Percentiles rank a stretch among this genome's conserved stretches.
These are phyloP conservation scores for Clarireedia hainanense DNA, from an alignment of 2,329 filamentous ascomycete species.

Conservation along the genomic window DNA sequence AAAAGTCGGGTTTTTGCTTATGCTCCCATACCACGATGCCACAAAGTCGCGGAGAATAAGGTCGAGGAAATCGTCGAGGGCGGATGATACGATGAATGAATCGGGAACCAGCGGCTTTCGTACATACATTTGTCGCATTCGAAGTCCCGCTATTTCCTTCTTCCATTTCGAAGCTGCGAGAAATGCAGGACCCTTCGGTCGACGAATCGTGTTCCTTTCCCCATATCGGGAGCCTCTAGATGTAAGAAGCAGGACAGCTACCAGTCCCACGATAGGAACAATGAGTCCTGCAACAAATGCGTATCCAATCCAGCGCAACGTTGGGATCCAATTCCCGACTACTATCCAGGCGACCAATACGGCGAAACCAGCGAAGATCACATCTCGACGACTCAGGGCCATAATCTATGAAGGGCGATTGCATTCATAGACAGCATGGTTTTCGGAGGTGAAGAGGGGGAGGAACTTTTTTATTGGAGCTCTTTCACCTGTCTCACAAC, in stretches of 20 bases:
- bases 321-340: constrained; percentile 72
- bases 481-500: constrained; percentile 9
- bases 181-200: constrained; percentile 48
- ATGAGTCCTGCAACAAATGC: constrained; percentile 68
- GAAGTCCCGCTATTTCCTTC: constrained; percentile 59
- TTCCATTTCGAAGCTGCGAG: constrained; percentile 57
- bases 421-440: constrained; percentile 26
- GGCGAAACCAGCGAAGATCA: constrained; percentile 58
- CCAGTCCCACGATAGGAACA: constrained; percentile 43
- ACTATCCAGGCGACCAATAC: constrained; percentile 84
- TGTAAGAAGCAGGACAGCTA: constrained; percentile 54
- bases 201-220: constrained; percentile 34
- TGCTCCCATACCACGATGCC: constrained; percentile 77
- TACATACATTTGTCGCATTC: constrained; percentile 57
- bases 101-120: constrained; percentile 64
- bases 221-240: constrained; percentile 42
- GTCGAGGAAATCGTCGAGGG: constrained; percentile 70
- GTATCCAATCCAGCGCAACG: constrained; percentile 76
- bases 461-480: constrained; percentile 11
- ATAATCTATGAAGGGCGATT: constrained; percentile 35
- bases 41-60: constrained; percentile 79
- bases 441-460: constrained; percentile 1
- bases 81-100: constrained; percentile 69
- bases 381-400: constrained; percentile 68
- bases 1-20: constrained; percentile 75